Evolutionary conservation across 2,329 filamentous ascomycete genomes (phyloP), one percentile per base, ranked within the genome.

Genomic region (Xylariaceae sp.): DNA sequence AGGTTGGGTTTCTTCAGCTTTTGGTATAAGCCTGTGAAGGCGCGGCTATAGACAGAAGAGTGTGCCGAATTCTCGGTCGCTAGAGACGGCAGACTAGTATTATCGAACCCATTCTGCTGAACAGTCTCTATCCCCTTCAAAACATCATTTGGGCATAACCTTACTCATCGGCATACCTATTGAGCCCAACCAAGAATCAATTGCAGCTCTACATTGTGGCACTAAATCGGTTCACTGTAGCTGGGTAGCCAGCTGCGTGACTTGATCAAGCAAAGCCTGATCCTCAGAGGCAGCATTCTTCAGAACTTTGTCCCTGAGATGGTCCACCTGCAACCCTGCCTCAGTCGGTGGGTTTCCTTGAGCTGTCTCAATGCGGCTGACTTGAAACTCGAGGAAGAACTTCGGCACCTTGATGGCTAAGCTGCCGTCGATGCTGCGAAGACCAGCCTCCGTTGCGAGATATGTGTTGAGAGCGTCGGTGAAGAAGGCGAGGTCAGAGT

Each of bases 361-460:
- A 0, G 81, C 81, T 0, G 78, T 80, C 65, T 79, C 71, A 56
- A 83, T 82, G 18, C 80, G 70, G 38, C 75, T 74, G 32, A 83
- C 72, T 66, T 84, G 81, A 63, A 82, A 77, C 51, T 75, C 68
- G 39, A 83, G 62, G 63, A 83, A 83, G 74, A 84, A 84, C 66
- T 83, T 83, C 53, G 81, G 81, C 5, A 78, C 76, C 66, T 83
- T 83, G 66, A 83, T 77, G 2, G 71, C 75, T 15, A 83, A 66
- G 48, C 60, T 71, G 2, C 80, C 80, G 10, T 72, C 75, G 6
- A 74, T 73, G 18, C 75, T 78, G 17, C 80, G 70, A 43, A 84
- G 69, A 1, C 78, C 81, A 1, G 77, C 79, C 64, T 83, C 81
- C 5, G 81, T 83, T 0, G 81, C 80, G 3, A 77, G 66, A 58